phyloP scores from a whole-genome alignment of 108 stramenopile genomes.

The Cyclotella cryptica region DNA sequence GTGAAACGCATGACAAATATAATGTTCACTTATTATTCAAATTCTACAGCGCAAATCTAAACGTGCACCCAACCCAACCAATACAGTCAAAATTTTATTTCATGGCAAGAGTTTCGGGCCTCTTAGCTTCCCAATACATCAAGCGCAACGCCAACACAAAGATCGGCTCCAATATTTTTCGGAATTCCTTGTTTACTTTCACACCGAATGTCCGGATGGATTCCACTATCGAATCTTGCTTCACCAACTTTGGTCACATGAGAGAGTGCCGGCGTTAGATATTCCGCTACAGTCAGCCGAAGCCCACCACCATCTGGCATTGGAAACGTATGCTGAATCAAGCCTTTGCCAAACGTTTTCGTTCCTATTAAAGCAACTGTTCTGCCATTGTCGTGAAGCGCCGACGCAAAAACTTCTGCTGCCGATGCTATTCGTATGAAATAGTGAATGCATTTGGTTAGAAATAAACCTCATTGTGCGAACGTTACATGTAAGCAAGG shows the following conservation, averaged over 20 bases:
- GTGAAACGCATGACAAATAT: too few relatives aligned
- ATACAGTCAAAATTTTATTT: too few relatives aligned
- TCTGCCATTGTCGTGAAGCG: slow-evolving; percentile 83
- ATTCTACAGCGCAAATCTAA: too few relatives aligned
- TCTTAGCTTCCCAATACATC: slow-evolving; percentile 67
- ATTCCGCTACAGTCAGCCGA: slow-evolving; percentile 85
- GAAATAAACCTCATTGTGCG: too few relatives aligned
- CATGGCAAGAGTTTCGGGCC: too few relatives aligned
- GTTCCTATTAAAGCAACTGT: slow-evolving; percentile 76
- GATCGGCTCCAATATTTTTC: slow-evolving; percentile 73
- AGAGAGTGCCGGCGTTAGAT: slow-evolving; percentile 73
- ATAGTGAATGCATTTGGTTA: too few relatives aligned
- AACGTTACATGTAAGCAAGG: too few relatives aligned
- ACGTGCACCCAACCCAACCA: too few relatives aligned
- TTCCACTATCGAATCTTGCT: slow-evolving; percentile 72
- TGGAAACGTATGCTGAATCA: slow-evolving; percentile 91
- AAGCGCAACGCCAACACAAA: slow-evolving; percentile 81
- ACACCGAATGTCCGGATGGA: slow-evolving; percentile 73
- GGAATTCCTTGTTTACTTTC: slow-evolving; percentile 81
- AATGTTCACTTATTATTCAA: too few relatives aligned
- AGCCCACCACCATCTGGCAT: slow-evolving; percentile 90
- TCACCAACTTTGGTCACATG: slow-evolving; percentile 84
- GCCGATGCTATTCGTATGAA: slow-evolving; percentile 62
- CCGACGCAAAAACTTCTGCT: slow-evolving; percentile 84
- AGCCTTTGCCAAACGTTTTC: slow-evolving; percentile 78